Conservation (phyloP, 805 yeast genomes). For the Metschnikowia baotianmanensis region DNA sequence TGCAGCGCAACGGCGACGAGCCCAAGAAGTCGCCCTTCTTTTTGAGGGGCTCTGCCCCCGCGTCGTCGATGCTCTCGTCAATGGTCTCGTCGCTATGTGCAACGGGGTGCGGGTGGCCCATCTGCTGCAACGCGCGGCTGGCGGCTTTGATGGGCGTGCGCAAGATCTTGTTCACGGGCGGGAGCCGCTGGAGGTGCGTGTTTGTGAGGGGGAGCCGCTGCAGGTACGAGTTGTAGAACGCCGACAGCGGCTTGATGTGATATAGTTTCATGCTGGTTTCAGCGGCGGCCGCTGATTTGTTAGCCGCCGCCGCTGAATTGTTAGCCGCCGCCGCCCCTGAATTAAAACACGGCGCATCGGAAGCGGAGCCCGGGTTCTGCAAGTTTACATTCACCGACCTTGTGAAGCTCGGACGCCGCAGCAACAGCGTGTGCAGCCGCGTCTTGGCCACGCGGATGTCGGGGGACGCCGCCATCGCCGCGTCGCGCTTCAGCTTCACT, state of each 20-base stretch:
- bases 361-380: slow-evolving; percentile 9
- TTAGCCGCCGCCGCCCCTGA: too few species aligned
- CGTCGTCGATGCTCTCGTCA: slow-evolving; percentile 20
- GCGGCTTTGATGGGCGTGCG: slow-evolving; percentile 42
- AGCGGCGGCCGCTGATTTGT: not conserved
- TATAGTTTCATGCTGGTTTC: slow-evolving; percentile 31
- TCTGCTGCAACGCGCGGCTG: slow-evolving; percentile 18
- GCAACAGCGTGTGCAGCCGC: slow-evolving; percentile 4
- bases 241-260: slow-evolving; percentile 36
- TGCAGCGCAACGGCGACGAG: slow-evolving; percentile 33
- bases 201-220: slow-evolving; percentile 14
- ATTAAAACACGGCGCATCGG: slow-evolving; percentile 13
- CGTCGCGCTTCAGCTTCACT: slow-evolving; percentile 25
- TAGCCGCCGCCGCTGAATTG: slow-evolving; percentile 24
- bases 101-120: slow-evolving; percentile 14
- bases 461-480: slow-evolving; percentile 16
- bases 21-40: slow-evolving; percentile 25
- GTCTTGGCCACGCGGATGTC: slow-evolving; percentile 14
- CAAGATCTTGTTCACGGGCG: slow-evolving; percentile 43
- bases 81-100: slow-evolving; percentile 25
- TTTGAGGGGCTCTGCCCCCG: slow-evolving; percentile 13
- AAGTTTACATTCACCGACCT: slow-evolving; percentile 18
- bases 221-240: slow-evolving; percentile 25
- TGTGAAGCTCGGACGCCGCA: slow-evolving; percentile 6
- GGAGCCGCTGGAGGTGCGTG: slow-evolving; percentile 20